Evolutionary conservation across 306 rosid genomes (phyloP), one percentile per base, ranked within the genome.

Genomic region (Acacia melanoxylon): DNA sequence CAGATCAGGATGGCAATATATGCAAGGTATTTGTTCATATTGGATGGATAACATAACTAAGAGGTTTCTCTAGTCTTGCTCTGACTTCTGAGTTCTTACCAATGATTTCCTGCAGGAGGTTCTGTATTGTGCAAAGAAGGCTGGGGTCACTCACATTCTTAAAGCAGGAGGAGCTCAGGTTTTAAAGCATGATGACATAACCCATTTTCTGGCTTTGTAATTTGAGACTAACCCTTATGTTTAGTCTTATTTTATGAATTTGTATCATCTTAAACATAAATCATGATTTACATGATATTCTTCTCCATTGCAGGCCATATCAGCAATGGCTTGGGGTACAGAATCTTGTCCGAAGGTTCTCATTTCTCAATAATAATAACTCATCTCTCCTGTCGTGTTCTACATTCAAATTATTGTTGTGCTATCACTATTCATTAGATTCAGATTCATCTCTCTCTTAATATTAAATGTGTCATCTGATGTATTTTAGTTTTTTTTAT

Each of bases 141-240:
- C 98, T n/a, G 98, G 99, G 74, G 97, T 93, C 68, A 92, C 97
- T 82, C 94, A 95, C 94, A 90, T 95, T 81, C 98, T 95, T 86
- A 90, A 93, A 88, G 99, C 98, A 76, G 99, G 99, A 82, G 99
- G 99, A 75, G 99, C 99, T 75, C 99, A 95, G 99, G 98, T 93
- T 81, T 81, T 11, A 83, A 37, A 76, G 78, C 84, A 79, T 83
- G 81, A 79, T 9, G 52, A 59, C 51, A 83, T 42, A 63, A 33
- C n/a, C 15, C 58, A 52, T 19, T 75, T 8, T 75, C 69, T 79
- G 54, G 54, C 68, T 74, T 27, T 82, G 74, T 33, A 31, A 58
- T 66, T 62, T 61, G 58, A 62, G 68, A 82, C 51, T 74, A 68
- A 27, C 45, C 76, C 81, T 62, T 15, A n/a, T 75, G 33, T 68